These are phyloP conservation scores for Kondoa malvinella DNA, from an alignment of 768 basidiomycete species.

Conservation along the genomic window DNA sequence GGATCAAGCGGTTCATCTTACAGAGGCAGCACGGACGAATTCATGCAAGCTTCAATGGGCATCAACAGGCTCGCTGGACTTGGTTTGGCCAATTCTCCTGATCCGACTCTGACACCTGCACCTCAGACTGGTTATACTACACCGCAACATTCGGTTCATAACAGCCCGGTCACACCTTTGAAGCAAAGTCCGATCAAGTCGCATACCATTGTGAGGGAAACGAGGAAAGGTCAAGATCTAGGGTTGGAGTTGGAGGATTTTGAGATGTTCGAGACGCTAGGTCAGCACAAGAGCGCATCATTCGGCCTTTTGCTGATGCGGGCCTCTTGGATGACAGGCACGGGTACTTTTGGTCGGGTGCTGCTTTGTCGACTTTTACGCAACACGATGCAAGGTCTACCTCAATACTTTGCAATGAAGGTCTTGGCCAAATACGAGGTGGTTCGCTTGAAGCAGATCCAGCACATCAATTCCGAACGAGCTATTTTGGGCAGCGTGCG, in stretches of 20 bases:
- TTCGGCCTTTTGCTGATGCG: neutral
- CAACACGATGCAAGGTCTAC: slow-evolving; percentile 32
- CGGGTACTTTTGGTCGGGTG: slow-evolving; percentile 90
- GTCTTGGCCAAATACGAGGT: slow-evolving; percentile 72
- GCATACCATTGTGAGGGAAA: slow-evolving; percentile 6
- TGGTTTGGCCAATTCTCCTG: neutral
- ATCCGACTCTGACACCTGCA: neutral
- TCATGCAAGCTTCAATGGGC: neutral
- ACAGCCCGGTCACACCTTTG: neutral
- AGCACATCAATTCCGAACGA: slow-evolving; percentile 93
- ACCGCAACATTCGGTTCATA: neutral
- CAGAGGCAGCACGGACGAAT: slow-evolving; percentile 1
- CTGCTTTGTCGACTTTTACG: slow-evolving; percentile 62
- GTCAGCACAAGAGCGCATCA: slow-evolving; percentile 11
- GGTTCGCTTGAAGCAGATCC: slow-evolving; percentile 76
- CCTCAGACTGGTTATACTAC: too few relatives aligned
- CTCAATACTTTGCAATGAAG: slow-evolving; percentile 67
- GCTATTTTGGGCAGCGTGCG: slow-evolving; percentile 77
- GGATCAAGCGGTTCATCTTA: neutral
- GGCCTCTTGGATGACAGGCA: slow-evolving; percentile 41
- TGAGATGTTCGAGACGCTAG: slow-evolving; percentile 29
- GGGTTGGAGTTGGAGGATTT: slow-evolving; percentile 24
- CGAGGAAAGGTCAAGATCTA: slow-evolving; percentile 23
- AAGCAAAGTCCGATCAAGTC: neutral
- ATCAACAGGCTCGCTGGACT: neutral